Percentiles rank a stretch among this genome's conserved stretches.
Evolutionary conservation across 805 yeast species (phyloP).

Genomic region (Saccharomyces paradoxus): DNA sequence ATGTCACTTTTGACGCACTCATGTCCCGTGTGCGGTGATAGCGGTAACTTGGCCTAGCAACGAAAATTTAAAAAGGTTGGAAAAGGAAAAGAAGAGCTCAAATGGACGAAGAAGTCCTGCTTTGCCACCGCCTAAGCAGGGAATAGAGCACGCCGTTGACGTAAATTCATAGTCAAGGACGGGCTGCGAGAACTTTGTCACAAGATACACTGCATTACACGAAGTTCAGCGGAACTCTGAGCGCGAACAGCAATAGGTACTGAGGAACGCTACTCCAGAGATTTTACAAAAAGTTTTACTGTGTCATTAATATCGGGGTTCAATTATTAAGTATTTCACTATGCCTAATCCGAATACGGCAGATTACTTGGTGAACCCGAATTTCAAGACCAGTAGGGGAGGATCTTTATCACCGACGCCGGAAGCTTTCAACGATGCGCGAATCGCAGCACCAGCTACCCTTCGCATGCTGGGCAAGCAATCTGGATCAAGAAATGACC

Average conservation of each 20-base stretch:
- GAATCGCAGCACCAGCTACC: slow-evolving; percentile 28
- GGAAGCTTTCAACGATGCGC: slow-evolving; percentile 2
- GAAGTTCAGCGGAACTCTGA: background rate
- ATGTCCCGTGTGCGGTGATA: background rate
- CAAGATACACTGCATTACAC: background rate
- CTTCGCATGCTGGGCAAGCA: slow-evolving; percentile 29
- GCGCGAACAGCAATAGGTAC: background rate
- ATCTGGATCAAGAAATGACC: background rate
- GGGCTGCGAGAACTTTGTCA: background rate
- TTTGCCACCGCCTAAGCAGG: background rate
- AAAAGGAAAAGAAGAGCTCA: background rate
- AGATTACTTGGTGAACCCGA: slow-evolving; percentile 1
- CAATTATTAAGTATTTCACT: background rate
- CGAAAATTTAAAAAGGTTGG: background rate
- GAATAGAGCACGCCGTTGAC: background rate
- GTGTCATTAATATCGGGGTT: background rate
- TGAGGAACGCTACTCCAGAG: background rate
- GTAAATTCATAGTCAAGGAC: background rate
- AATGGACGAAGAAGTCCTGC: background rate
- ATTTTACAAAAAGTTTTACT: background rate
- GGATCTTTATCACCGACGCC: background rate
- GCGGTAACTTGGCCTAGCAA: background rate
- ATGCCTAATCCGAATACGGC: background rate
- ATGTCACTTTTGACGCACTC: background rate
- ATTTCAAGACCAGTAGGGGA: background rate